A percentile compares a stretch with the other conserved stretches of the same genome.
phyloP scores from a whole-genome alignment of 192 early-diverging fungal genomes.

The Entomortierella chlamydospora region DNA sequence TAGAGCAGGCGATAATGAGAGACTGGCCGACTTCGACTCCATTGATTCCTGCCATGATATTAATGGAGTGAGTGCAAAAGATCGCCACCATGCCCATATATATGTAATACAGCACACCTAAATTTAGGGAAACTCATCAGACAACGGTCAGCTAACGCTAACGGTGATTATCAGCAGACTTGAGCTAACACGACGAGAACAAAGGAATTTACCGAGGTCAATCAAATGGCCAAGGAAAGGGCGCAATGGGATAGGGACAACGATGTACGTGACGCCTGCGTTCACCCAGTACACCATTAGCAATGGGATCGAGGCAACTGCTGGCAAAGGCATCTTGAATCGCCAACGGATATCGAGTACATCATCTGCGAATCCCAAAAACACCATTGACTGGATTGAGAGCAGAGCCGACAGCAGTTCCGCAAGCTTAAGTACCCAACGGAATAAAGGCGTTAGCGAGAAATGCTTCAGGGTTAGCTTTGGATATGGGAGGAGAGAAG shows the following conservation, averaged over 20 bases:
- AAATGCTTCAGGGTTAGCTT: no score
- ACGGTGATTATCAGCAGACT: not conserved
- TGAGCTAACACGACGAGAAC: not conserved
- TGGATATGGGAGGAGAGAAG: no score
- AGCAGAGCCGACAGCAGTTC: conserved; percentile 92
- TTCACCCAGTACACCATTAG: conserved; percentile 95
- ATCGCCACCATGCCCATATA: conserved; percentile 90
- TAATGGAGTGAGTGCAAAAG: conserved; percentile 98
- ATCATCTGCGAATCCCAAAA: conserved; percentile 98
- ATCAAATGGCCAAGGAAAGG: conserved; percentile 76
- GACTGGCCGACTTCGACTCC: conserved; percentile 96
- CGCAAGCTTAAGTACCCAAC: conserved; percentile 70
- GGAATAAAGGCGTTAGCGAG: no score
- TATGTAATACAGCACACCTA: conserved; percentile 90
- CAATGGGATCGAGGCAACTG: conserved; percentile 91
- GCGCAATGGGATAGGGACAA: conserved; percentile 87
- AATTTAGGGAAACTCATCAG: not conserved
- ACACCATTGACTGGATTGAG: conserved; percentile 95
- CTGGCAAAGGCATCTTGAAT: conserved; percentile 94
- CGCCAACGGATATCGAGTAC: conserved; percentile 96
- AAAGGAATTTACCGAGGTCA: conserved; percentile 73
- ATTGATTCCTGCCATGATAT: conserved; percentile 98
- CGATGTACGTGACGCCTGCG: conserved; percentile 86
- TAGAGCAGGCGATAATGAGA: conserved; percentile 89
- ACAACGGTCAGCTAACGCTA: no score